Evolutionary conservation across 1,284 basidiomycete species (phyloP), one percentile per base, ranked within the genome.

Genomic region (Marasmius oreades): DNA sequence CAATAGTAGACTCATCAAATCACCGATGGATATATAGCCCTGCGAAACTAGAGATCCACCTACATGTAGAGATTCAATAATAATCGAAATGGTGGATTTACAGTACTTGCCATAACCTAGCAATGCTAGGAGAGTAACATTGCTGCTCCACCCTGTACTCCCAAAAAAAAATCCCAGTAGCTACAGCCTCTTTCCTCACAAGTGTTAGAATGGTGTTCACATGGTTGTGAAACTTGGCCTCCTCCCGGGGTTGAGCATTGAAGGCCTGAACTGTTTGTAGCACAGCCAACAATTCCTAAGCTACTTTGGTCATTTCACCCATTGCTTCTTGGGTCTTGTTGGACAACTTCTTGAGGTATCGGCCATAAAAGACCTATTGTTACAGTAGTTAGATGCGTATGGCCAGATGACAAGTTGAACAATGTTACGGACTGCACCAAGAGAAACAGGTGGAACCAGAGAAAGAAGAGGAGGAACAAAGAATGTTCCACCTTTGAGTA

Each of bases 91-190:
- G n/a, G n/a, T n/a, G n/a, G n/a, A n/a, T n/a, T n/a, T n/a, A n/a
- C n/a, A n/a, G n/a, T n/a, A 53, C 62, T 55, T 59, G 89, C 92
- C 97, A 67, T 98, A 99, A 45, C 93, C 93, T 36, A 99, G 77
- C 36, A 99, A 73, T 51, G 89, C 92, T 44, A 99, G 76, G 59
- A 98, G 75, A 0, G 95, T 94, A 47, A 97, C 80, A 69, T 99
- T 99, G 10, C 97, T 96, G 52, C 94, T 94, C 82, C 95, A 92
- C 0, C 95, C 95, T 0, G 92, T 96, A 55, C 86, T 85, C 14
- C 93, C 95, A n/a, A 71, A 93, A 98, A 75, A 98, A 98, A 58
- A 95, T 87, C 14, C 92, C 95, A 53, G 86, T 90, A 0, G 95
- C 95, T 59, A 91, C 78, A 0, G 96, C 94, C 73, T 99, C 96